Evolutionary conservation across 106 monocot species (phyloP).

Genomic region (Apostasia ramifera): DNA sequence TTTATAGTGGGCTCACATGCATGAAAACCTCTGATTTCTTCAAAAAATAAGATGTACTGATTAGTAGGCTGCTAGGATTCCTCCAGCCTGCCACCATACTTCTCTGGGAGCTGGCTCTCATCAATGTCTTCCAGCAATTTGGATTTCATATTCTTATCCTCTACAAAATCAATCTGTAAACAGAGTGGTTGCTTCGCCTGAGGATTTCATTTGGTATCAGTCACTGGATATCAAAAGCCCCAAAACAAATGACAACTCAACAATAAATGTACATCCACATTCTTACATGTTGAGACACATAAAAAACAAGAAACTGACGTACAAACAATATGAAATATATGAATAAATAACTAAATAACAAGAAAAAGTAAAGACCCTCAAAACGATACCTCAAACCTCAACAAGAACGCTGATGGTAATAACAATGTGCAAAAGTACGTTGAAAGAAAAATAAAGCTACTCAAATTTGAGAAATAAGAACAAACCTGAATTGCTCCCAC

Average conservation of each 20-base stretch:
- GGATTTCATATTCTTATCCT: slow-evolving; percentile 40
- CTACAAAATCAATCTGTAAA: slow-evolving; percentile 27
- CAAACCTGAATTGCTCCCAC: slow-evolving; percentile 97
- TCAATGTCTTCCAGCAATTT: slow-evolving; percentile 51
- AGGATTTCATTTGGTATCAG: too few species aligned
- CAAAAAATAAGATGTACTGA: too few species aligned
- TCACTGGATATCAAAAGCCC: too few species aligned
- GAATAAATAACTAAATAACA: background rate
- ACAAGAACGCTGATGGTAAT: too few species aligned
- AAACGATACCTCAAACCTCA: background rate
- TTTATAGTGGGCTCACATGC: too few species aligned
- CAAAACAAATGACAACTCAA: too few species aligned
- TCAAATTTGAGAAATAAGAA: background rate
- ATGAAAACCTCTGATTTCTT: background rate
- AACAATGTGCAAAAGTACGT: too few species aligned
- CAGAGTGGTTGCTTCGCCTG: too few species aligned
- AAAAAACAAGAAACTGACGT: slow-evolving; percentile 1
- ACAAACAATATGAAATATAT: background rate
- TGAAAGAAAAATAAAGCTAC: background rate
- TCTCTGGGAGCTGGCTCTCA: slow-evolving; percentile 55
- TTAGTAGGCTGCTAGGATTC: background rate
- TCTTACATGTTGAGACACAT: background rate
- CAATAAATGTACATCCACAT: too few species aligned
- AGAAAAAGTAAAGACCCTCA: background rate
- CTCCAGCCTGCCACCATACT: slow-evolving; percentile 57